Conservation (phyloP, 257 asterid genomes). For the Scutellaria baicalensis region DNA sequence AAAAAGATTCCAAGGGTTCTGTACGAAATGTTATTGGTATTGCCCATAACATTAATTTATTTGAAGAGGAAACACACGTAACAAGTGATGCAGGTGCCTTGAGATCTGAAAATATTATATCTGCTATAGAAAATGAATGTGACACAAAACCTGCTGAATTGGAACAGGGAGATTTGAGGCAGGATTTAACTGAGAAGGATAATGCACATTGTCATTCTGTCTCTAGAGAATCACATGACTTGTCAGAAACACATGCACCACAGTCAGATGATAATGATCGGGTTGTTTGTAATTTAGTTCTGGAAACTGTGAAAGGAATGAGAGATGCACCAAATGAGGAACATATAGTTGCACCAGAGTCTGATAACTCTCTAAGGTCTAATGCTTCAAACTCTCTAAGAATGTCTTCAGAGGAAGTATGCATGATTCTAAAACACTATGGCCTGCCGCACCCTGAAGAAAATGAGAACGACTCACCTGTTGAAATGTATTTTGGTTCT, state of each 20-base stretch:
- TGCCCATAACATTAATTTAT: constrained; percentile 4
- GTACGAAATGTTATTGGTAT: constrained; percentile 9
- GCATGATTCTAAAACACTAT: constrained; percentile 10
- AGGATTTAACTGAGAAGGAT: constrained; percentile 10
- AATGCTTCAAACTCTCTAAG: constrained; percentile 18
- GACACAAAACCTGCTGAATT: not conserved
- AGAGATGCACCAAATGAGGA: constrained; percentile 13
- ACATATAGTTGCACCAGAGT: constrained; percentile 1
- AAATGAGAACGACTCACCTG: constrained; percentile 28
- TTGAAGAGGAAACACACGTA: constrained; percentile 7
- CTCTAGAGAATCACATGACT: constrained; percentile 8
- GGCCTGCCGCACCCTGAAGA: constrained; percentile 21
- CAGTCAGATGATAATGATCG: constrained; percentile 13
- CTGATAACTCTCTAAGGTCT: constrained; percentile 1
- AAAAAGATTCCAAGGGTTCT: constrained; percentile 9
- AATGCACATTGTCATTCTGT: constrained; percentile 1
- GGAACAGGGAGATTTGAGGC: constrained; percentile 1
- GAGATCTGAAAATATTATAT: constrained; percentile 1
- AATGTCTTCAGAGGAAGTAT: constrained; percentile 37
- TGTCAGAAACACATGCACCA: not conserved
- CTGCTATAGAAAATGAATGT: constrained; percentile 11
- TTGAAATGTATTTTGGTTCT: constrained; percentile 51
- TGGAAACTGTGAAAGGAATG: constrained; percentile 1
- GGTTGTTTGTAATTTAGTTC: constrained; percentile 5
- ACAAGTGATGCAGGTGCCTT: not conserved